Evolutionary conservation across 2,329 filamentous ascomycete species (phyloP), one percentile per base, ranked within the genome.

Genomic region (Herpotrichia juniperi): DNA sequence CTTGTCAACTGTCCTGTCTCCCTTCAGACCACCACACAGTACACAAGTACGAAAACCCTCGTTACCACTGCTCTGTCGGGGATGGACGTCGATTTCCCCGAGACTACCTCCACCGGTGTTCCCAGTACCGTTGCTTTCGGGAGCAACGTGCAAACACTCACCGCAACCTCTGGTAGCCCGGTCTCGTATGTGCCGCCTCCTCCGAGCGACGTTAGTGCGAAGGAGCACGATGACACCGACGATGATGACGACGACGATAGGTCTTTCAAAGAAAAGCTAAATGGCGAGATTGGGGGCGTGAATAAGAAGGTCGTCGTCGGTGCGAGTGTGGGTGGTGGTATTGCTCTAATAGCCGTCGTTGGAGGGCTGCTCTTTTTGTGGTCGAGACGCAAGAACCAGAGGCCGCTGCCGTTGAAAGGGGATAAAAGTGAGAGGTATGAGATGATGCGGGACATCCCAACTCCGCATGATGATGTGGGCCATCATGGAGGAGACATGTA

Each of bases 1-100:
- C 50, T 81, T 0, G 58, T 77, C 26, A 78, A 81, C 57, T 86
- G 83, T 53, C 83, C 83, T 0, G 75, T 65, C 0, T 81, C 80
- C 0, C 69, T 79, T 12, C 82, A 83, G 59, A 76, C 64, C 12
- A 79, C 81, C 1, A 61, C 59, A 0, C 70, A 71, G 1, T 74
- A 74, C 14, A 73, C 66, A 0, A 44, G 50, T 6, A 78, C 73
- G 0, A 67, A 66, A 14, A 81, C 79, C 0, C 58, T 76, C 1
- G 68, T 75, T 1, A 77, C 79, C 0, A 62, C 76, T 1, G 58
- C 64, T 0, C 54, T 62, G 1, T 52, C 53, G 0, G 63, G 79
- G 0, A 63, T 61, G 0, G 54, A 67, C 0, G 67, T 76, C 0
- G 76, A 73, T 0, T 82, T 79, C 56, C 78, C 80, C 0, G 61